Evolutionary conservation across 306 rosid genomes (phyloP), one percentile per base, ranked within the genome.

Genomic region (Datisca glomerata): DNA sequence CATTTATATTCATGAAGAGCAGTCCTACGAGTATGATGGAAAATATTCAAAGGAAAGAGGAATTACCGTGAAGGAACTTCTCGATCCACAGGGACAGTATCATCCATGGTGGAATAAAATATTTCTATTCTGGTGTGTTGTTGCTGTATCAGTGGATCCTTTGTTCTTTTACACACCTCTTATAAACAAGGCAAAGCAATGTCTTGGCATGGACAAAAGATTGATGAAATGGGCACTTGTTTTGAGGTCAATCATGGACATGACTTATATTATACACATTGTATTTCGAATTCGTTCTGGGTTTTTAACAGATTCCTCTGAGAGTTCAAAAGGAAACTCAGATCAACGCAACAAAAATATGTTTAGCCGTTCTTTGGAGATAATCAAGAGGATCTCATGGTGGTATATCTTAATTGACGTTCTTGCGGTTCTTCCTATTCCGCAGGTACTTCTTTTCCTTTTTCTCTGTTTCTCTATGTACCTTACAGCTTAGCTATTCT

Each of bases 391-490:
- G n/a, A n/a, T n/a, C n/a, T n/a, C 48, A 21, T 55, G 51, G 51
- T 24, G 21, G 18, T 15, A 15, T 16, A 8, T 55, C 15, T 2
- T 44, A 15, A 12, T 22, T n/a, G 31, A 43, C 18, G 5, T 43
- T 23, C 28, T 22, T 10, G 48, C 38, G 7, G 10, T 61, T 16
- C 67, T 61, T 27, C 67, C 67, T 9, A 16, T 61, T 11, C 67
- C 67, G 10, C 40, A 61, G 59, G 67, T n/a, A 17, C 21, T 16
- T 5, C 22, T 23, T 15, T 22, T 10, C 29, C 38, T 12, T 9
- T 61, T 16, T 60, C 53, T 27, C 67, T 60, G 6, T 14, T 61
- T 11, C 67, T 60, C 12, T 32, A 61, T 53, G 67, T 43, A 16
- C n/a, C n/a, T n/a, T n/a, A n/a, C n/a, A n/a, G n/a, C n/a, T 43